Percentiles rank a stretch among this genome's conserved stretches.
Conservation (phyloP, 2,329 filamentous ascomycete genomes). For the Trichoderma sp. region DNA sequence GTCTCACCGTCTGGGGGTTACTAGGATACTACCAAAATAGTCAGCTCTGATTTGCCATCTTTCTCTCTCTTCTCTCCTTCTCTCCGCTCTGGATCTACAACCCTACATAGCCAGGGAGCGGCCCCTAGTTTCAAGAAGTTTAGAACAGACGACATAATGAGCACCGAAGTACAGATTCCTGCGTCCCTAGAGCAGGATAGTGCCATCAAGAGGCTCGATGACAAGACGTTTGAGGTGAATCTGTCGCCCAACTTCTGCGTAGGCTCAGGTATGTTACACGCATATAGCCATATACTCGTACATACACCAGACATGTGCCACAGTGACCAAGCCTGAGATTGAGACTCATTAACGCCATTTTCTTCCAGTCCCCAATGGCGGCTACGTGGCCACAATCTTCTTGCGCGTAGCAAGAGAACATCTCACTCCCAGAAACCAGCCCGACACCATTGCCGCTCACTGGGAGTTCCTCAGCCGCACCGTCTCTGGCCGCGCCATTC, state of each 20-base stretch:
- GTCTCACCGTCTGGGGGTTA: neutral
- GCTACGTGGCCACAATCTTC: slow-evolving; percentile 50
- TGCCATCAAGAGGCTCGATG: slow-evolving; percentile 20
- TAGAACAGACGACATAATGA: neutral
- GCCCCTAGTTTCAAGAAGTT: neutral
- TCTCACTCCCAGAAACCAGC: slow-evolving; percentile 41
- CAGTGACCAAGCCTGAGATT: neutral
- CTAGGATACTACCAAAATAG: neutral
- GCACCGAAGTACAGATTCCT: slow-evolving; percentile 13
- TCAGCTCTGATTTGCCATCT: neutral
- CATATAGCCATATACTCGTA: neutral
- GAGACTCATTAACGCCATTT: neutral
- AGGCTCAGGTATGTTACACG: slow-evolving; percentile 16
- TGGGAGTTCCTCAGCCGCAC: slow-evolving; percentile 50
- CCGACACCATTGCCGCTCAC: slow-evolving; percentile 46
- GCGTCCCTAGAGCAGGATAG: slow-evolving; percentile 22
- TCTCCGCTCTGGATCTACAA: neutral
- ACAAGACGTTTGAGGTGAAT: slow-evolving; percentile 20
- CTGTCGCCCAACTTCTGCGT: slow-evolving; percentile 25
- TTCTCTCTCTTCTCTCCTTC: neutral
- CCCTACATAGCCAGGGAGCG: neutral
- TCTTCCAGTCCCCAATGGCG: slow-evolving; percentile 49
- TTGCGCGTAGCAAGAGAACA: slow-evolving; percentile 43
- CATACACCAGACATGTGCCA: neutral
- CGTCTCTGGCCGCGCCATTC: slow-evolving; percentile 42